Evolutionary conservation across 2,329 filamentous ascomycete genomes (phyloP).

Genomic region (Fusarium goolgardi): DNA sequence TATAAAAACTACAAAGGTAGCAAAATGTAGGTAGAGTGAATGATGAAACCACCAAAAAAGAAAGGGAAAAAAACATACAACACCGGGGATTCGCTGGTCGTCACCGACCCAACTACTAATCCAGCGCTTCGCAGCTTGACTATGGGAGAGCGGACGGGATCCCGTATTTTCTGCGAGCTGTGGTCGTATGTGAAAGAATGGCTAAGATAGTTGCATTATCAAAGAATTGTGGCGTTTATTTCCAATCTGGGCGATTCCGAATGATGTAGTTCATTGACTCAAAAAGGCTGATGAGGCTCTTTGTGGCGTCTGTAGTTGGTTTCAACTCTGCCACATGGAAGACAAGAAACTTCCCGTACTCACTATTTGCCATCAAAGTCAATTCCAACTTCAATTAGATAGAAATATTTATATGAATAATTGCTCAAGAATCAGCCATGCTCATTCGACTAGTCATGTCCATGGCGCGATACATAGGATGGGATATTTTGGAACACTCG

Average conservation of each 20-base stretch:
- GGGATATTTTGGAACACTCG: fast-evolving
- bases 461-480: not conserved
- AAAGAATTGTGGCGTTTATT: fast-evolving
- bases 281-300: conserved; percentile 4
- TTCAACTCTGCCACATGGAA: not conserved
- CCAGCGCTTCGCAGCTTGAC: conserved; percentile 24
- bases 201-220: not conserved
- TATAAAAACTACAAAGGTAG: not conserved
- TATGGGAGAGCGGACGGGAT: conserved; percentile 32
- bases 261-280: not conserved
- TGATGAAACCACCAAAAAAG: not conserved
- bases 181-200: conserved; percentile 21
- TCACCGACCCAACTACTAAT: conserved; percentile 10
- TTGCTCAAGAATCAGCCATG: not conserved
- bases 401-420: not conserved
- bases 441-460: not conserved
- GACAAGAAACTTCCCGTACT: not conserved
- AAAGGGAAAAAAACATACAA: not conserved
- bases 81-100: not conserved
- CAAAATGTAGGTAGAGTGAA: not conserved
- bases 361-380: not conserved
- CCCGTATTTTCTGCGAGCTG: conserved; percentile 25
- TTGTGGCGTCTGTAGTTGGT: conserved; percentile 8
- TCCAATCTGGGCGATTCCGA: not conserved
- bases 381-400: not conserved